Evolutionary conservation across 257 asterid species (phyloP).

Genomic region (Lycium ferocissimum): DNA sequence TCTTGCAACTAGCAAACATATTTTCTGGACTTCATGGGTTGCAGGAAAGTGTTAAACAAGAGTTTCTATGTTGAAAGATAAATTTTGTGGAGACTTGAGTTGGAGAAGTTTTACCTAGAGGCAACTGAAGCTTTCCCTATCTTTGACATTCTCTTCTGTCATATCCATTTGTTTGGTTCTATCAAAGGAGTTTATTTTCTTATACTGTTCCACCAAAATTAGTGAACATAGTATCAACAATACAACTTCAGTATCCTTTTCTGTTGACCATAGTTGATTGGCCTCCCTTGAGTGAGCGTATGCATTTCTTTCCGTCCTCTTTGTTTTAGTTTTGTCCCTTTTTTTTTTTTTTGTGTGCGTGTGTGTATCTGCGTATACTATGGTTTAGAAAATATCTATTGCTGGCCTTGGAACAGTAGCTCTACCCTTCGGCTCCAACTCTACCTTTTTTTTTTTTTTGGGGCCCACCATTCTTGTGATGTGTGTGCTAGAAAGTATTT

Average conservation of each 20-base stretch:
- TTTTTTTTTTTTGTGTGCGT: neutral
- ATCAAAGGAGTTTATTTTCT: neutral
- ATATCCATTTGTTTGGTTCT: slow-evolving; percentile 18
- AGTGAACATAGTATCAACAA: slow-evolving; percentile 2
- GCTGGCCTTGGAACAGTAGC: neutral
- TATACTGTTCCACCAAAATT: neutral
- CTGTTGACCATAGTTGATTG: neutral
- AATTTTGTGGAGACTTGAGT: slow-evolving; percentile 18
- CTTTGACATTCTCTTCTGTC: neutral
- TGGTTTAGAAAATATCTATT: neutral
- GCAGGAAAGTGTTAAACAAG: neutral
- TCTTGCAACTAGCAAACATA: slow-evolving; percentile 2
- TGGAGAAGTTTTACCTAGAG: neutral
- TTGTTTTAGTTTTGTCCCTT: neutral
- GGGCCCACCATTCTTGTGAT: neutral
- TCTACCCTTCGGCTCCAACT: neutral
- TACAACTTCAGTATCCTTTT: slow-evolving; percentile 3
- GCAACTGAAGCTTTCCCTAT: neutral
- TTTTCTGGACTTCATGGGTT: slow-evolving; percentile 16
- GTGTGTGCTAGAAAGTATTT: slow-evolving; percentile 22
- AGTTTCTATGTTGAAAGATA: neutral
- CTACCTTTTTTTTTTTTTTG: neutral
- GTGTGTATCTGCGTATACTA: neutral
- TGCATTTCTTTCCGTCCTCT: neutral
- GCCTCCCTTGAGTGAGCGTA: neutral